Percentiles rank a stretch among this genome's conserved stretches.
phyloP scores from a whole-genome alignment of 306 rosid species.

The Carpinus viminea region DNA sequence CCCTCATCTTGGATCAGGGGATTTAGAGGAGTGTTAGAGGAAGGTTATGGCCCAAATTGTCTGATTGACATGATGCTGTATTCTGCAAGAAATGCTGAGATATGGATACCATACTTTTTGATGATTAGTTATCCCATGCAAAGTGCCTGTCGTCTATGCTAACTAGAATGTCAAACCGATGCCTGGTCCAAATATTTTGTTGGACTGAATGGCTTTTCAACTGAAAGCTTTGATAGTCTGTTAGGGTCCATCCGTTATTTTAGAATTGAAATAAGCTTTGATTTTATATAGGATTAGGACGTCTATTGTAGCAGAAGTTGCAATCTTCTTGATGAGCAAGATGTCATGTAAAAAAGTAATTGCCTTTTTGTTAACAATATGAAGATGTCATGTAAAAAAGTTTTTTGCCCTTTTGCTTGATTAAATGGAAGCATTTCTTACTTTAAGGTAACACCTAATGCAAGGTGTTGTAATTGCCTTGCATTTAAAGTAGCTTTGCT shows the following conservation, averaged over 20 bases:
- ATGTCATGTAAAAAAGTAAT: too few relatives aligned
- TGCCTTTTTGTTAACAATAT: background rate
- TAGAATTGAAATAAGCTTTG: background rate
- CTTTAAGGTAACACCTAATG: background rate
- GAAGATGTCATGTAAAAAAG: background rate
- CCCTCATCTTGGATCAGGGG: background rate
- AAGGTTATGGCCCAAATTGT: background rate
- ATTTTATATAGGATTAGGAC: background rate
- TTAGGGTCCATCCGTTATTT: background rate
- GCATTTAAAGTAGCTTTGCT: background rate
- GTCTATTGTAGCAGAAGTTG: background rate
- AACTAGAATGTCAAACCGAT: background rate
- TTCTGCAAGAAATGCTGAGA: background rate
- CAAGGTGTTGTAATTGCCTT: background rate
- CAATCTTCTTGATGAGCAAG: background rate
- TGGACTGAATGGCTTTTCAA: background rate
- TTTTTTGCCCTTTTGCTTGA: background rate
- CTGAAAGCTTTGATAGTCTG: background rate
- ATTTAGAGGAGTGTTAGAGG: background rate
- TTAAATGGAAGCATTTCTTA: background rate
- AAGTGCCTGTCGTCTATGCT: background rate
- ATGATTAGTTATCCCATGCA: too few relatives aligned
- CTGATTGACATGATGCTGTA: background rate
- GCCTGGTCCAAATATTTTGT: background rate
- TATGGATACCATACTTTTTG: background rate